A percentile compares a stretch with the other conserved stretches of the same genome.
Conservation (phyloP, 768 basidiomycete genomes). For the Agrocybe praecox region DNA sequence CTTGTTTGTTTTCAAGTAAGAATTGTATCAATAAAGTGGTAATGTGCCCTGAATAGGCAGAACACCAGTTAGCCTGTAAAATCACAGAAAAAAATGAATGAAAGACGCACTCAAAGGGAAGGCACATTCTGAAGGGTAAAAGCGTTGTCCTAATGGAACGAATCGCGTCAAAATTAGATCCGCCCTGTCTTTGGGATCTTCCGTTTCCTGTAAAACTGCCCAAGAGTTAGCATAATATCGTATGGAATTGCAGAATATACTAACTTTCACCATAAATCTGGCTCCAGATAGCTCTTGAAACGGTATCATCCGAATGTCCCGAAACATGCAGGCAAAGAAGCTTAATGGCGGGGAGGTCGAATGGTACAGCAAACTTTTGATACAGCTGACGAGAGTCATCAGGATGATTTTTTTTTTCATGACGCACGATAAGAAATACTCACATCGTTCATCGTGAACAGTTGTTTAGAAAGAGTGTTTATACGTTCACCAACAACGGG, state of each 20-base stretch:
- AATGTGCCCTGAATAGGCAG: constrained; percentile 59
- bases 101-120: constrained; percentile 79
- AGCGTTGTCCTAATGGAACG: constrained; percentile 77
- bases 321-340: constrained; percentile 92
- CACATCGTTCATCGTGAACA: constrained; percentile 89
- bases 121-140: constrained; percentile 89
- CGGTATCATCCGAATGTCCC: constrained; percentile 83
- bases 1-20: constrained; percentile 58
- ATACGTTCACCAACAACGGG: constrained; percentile 67
- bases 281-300: constrained; percentile 88
- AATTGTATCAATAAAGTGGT: constrained; percentile 77
- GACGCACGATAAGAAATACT: constrained; percentile 16
- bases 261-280: constrained; percentile 81
- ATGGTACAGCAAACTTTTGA: constrained; percentile 84
- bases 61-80: constrained; percentile 2
- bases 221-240: neutral
- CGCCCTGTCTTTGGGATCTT: constrained; percentile 53
- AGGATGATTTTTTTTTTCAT: constrained; percentile 5
- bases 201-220: constrained; percentile 58
- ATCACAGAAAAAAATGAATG: neutral
- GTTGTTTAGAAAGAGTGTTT: constrained; percentile 52
- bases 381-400: constrained; percentile 63
- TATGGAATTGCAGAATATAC: constrained; percentile 20
- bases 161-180: constrained; percentile 68
- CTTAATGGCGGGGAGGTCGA: constrained; percentile 81